Base-by-base conservation (phyloP, 1,284 basidiomycete species). In the Entoloma clypeatum region DNA sequence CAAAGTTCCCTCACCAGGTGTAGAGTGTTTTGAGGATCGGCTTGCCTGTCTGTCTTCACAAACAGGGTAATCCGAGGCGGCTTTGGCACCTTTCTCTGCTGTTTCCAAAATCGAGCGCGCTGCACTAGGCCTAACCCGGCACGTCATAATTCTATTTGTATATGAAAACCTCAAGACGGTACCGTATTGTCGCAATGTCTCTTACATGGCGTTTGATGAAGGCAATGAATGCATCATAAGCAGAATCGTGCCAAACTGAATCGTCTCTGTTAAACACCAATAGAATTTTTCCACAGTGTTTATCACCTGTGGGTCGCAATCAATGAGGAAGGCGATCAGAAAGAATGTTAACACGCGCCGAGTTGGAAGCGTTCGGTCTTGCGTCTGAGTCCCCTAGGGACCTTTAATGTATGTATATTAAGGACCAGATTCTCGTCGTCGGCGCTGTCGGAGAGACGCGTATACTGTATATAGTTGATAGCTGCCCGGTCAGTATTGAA, bases 301-400 rank as follows among this genome's bases (percentile, higher is more conserved):
- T 21, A 16, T 42, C 39, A 28, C 49, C 51, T 53, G 23, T 36
- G 16, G 10, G 16, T 34, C 14, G 14, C 23, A 6, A 19, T n/a
- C 7, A 36, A 4, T 45, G 26, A 16, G 27, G 10, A 26, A 27
- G n/a, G 16, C 26, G 13, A 16, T 7, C 13, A 24, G 11, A 11
- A 36, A 22, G 11, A 23, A 16, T 13, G 11, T 14, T 3, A 32
- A 24, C 1, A 50, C 48, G 24, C 39, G 39, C 52, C 50, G 43
- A 52, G 45, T 27, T 39, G 35, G 22, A 50, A 52, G 13, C 24
- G 35, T 5, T 28, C 24, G 8, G 6, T 38, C 13, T 49, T 43
- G 17, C 42, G 36, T 17, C 4, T 7, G 8, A n/a, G n/a, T n/a
- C n/a, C n/a, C n/a, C n/a, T n/a, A n/a, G n/a, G n/a, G n/a, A n/a